These are phyloP conservation scores for Triticum turgidum DNA, from an alignment of 176 grass and related monocot genomes.

Conservation along the genomic window DNA sequence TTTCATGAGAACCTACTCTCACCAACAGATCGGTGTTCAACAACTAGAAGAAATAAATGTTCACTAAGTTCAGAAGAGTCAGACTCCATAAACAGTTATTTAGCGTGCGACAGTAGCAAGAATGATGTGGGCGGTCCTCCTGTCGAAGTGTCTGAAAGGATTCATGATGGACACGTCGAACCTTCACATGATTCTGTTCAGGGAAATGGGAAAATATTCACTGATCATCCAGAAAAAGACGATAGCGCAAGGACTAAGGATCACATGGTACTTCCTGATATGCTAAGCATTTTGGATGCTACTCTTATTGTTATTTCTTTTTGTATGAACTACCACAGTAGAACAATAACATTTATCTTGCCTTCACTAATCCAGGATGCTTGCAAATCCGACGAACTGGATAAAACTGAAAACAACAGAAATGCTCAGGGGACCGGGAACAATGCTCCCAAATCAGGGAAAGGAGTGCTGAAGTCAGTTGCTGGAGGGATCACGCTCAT, in stretches of 20 bases:
- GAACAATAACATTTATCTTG: conserved; percentile 8
- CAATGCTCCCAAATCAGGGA: conserved; percentile 36
- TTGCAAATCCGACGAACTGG: neutral
- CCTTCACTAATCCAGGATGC: conserved; percentile 25
- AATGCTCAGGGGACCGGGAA: conserved; percentile 12
- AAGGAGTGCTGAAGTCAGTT: conserved; percentile 53
- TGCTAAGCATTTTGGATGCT: neutral
- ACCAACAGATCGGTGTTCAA: conserved; percentile 38
- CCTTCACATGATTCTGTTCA: neutral
- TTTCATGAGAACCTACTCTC: conserved; percentile 21
- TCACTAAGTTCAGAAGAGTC: conserved; percentile 37
- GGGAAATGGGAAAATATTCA: conserved; percentile 2
- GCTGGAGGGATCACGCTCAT: conserved; percentile 60
- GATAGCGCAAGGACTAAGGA: neutral
- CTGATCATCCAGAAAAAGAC: neutral
- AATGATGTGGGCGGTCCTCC: neutral
- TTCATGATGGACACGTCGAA: neutral
- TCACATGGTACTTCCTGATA: conserved; percentile 25
- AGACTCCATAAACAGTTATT: conserved; percentile 23
- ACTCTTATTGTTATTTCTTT: neutral
- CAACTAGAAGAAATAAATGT: conserved; percentile 20
- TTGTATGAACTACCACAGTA: neutral
- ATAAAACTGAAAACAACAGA: neutral
- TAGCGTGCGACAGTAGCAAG: neutral
- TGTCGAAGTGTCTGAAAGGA: neutral